Evolutionary conservation across 108 stramenopile genomes (phyloP).

Genomic region (Conticribra weissflogii): DNA sequence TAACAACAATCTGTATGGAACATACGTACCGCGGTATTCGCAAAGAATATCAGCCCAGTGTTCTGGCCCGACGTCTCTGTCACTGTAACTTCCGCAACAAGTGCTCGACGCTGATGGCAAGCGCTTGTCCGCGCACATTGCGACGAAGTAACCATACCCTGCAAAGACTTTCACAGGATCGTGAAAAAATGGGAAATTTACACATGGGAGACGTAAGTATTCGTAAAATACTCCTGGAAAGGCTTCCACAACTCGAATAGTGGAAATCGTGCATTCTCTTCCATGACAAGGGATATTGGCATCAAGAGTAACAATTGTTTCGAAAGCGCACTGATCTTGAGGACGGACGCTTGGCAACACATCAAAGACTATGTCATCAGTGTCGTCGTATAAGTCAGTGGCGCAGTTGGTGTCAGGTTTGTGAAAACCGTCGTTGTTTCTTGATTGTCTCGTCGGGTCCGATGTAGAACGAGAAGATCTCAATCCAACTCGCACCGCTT

Average conservation of each 20-base stretch:
- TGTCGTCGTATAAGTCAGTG: slow-evolving; percentile 16
- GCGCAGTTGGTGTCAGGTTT: slow-evolving; percentile 23
- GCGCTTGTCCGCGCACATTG: slow-evolving; percentile 35
- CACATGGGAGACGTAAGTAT: slow-evolving; percentile 61
- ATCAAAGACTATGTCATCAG: slow-evolving; percentile 30
- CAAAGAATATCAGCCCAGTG: slow-evolving; percentile 21
- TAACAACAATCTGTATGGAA: too few relatives aligned
- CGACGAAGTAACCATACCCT: neutral
- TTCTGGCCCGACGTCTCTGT: neutral
- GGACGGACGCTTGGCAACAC: slow-evolving; percentile 22
- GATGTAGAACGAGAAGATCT: neutral
- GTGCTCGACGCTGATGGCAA: slow-evolving; percentile 22
- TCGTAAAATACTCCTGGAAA: slow-evolving; percentile 57
- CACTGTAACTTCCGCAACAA: slow-evolving; percentile 26
- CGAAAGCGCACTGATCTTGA: slow-evolving; percentile 30
- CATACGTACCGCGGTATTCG: slow-evolving; percentile 16
- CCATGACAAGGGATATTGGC: slow-evolving; percentile 31
- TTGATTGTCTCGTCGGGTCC: neutral
- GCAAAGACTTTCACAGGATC: slow-evolving; percentile 31
- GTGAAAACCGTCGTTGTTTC: slow-evolving; percentile 8
- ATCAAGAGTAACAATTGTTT: slow-evolving; percentile 29
- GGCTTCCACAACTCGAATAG: slow-evolving; percentile 52
- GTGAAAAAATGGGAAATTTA: slow-evolving; percentile 57
- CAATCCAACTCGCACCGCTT: slow-evolving; percentile 30
- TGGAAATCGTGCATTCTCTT: slow-evolving; percentile 50